Percentiles rank a stretch among this genome's conserved stretches.
phyloP scores from a whole-genome alignment of 2,329 filamentous ascomycete species.

The Alternaria arborescens region DNA sequence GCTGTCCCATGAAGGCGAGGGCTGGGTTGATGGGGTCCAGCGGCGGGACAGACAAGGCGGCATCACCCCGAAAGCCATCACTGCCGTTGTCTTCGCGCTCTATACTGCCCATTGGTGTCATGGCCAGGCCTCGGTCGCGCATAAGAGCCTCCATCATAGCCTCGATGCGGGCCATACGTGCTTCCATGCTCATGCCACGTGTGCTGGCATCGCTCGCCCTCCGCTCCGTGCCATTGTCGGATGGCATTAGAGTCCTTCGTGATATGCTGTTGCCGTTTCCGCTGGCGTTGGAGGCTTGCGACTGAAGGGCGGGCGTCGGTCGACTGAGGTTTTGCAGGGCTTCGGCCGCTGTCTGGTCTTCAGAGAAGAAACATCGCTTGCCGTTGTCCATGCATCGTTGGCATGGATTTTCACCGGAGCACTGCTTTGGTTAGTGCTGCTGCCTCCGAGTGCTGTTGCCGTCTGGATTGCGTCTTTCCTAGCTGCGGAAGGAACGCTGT shows the following conservation, averaged over 20 bases:
- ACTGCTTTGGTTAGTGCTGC: slow-evolving; percentile 28
- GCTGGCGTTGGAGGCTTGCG: slow-evolving; percentile 17
- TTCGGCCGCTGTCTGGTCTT: slow-evolving; percentile 50
- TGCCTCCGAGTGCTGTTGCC: not conserved
- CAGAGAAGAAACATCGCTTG: slow-evolving; percentile 49
- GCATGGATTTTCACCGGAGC: slow-evolving; percentile 48
- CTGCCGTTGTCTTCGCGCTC: slow-evolving; percentile 37
- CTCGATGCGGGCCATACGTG: slow-evolving; percentile 47
- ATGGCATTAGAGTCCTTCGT: slow-evolving; percentile 31
- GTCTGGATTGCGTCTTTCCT: not conserved
- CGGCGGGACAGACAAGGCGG: slow-evolving; percentile 29
- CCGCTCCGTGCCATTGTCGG: slow-evolving; percentile 30
- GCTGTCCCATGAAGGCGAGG: slow-evolving; percentile 27
- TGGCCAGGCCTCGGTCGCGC: slow-evolving; percentile 38
- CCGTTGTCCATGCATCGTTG: slow-evolving; percentile 47
- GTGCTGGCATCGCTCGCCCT: slow-evolving; percentile 40
- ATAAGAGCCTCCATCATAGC: slow-evolving; percentile 47
- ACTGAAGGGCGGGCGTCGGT: slow-evolving; percentile 35
- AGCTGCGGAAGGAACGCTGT: slow-evolving; percentile 1
- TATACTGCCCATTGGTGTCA: slow-evolving; percentile 35
- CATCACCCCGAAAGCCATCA: slow-evolving; percentile 28
- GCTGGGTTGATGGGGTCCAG: slow-evolving; percentile 37
- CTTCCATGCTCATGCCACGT: slow-evolving; percentile 41
- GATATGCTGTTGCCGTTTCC: slow-evolving; percentile 22
- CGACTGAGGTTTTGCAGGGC: slow-evolving; percentile 49